These are phyloP conservation scores for Sordaria brevicollis DNA, from an alignment of 495 filamentous ascomycete species.

Conservation along the genomic window DNA sequence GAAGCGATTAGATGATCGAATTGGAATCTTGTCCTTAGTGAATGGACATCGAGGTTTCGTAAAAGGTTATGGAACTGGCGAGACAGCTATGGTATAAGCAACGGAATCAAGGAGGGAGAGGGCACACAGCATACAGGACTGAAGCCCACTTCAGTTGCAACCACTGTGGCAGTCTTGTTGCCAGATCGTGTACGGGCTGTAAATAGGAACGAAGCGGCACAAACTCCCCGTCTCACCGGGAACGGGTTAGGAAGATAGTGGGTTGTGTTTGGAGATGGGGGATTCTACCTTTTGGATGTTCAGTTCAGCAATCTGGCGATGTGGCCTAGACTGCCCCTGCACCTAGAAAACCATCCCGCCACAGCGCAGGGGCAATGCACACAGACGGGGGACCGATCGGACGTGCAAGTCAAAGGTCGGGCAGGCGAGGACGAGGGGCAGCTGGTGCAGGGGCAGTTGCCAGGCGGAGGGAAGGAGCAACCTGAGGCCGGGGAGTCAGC, in stretches of 20 bases:
- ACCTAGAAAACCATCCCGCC: not conserved
- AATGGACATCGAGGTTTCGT: not conserved
- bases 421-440: not conserved
- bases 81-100: not conserved
- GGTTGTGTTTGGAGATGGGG: not conserved
- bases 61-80: not conserved
- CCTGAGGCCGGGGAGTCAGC: too few relatives aligned
- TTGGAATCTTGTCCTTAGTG: not conserved
- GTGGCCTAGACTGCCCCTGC: too few relatives aligned
- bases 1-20: not conserved
- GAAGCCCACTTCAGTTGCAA: not conserved
- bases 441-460: not conserved
- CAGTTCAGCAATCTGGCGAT: not conserved
- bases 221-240: not conserved
- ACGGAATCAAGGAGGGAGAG: not conserved
- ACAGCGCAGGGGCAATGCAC: not conserved
- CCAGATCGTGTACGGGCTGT: not conserved
- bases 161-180: not conserved
- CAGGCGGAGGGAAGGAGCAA: not conserved
- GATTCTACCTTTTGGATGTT: not conserved
- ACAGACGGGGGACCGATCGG: not conserved
- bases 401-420: not conserved
- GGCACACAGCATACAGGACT: not conserved
- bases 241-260: not conserved
- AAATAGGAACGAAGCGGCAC: not conserved